These are phyloP conservation scores for Neodidymelliopsis sp. DNA, from an alignment of 2,329 filamentous ascomycete species.

Conservation along the genomic window DNA sequence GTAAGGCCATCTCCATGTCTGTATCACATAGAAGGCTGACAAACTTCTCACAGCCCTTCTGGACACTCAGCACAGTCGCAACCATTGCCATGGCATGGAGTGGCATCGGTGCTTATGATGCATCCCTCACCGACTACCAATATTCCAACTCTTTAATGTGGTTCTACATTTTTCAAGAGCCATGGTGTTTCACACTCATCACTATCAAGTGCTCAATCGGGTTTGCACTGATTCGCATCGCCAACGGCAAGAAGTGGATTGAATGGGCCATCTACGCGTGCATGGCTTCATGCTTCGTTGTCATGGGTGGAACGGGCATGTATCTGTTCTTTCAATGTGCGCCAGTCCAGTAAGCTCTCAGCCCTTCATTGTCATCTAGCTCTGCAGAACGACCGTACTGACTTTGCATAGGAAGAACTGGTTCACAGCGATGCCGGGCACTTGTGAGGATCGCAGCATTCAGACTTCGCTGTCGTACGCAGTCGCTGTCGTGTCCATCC, in stretches of 20 bases:
- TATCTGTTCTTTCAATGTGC: conserved; percentile 22
- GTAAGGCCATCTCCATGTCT: background rate
- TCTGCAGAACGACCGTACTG: background rate
- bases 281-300: conserved; percentile 9
- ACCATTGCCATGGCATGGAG: conserved; percentile 22
- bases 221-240: conserved; percentile 20
- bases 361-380: background rate
- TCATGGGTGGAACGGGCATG: conserved; percentile 22
- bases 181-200: conserved; percentile 21
- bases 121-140: conserved; percentile 11
- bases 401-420: conserved; percentile 17
- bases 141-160: conserved; percentile 19
- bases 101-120: conserved; percentile 17
- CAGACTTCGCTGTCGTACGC: conserved; percentile 17
- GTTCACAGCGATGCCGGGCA: conserved; percentile 11
- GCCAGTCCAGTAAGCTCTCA: conserved; percentile 15
- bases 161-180: conserved; percentile 23
- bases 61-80: conserved; percentile 12
- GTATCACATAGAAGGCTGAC: background rate
- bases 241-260: conserved; percentile 22
- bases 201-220: conserved; percentile 25
- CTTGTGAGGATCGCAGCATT: conserved; percentile 13
- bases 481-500: conserved; percentile 20
- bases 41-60: conserved; percentile 13
- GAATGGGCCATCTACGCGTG: conserved; percentile 20